phyloP scores from a whole-genome alignment of 2,329 filamentous ascomycete species.

The Colletotrichum orchidophilum region DNA sequence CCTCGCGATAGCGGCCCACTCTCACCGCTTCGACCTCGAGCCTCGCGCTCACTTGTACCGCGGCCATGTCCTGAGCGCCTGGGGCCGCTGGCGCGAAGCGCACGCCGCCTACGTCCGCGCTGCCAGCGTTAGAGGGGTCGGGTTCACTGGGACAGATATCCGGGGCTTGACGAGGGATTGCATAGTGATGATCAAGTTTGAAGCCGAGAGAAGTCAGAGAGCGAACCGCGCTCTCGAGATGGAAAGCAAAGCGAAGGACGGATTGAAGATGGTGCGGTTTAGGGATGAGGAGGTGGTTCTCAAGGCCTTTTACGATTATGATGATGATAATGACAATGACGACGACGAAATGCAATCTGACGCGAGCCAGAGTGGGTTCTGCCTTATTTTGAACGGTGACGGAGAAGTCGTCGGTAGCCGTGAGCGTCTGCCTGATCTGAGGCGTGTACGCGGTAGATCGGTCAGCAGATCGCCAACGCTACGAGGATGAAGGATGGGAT shows the following conservation, averaged over 20 bases:
- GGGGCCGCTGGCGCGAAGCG: constrained; percentile 37
- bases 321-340: not conserved
- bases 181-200: constrained; percentile 14
- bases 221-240: not conserved
- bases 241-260: not conserved
- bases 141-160: constrained; percentile 18
- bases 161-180: constrained; percentile 26
- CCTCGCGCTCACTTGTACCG: constrained; percentile 37
- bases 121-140: constrained; percentile 29
- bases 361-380: not conserved
- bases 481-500: too few species aligned
- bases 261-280: constrained; percentile 10
- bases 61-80: constrained; percentile 37
- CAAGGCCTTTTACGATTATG: not conserved
- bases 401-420: constrained; percentile 26
- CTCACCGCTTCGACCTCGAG: constrained; percentile 32
- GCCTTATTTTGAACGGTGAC: constrained; percentile 4
- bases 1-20: constrained; percentile 28
- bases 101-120: constrained; percentile 36
- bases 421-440: constrained; percentile 24
- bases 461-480: constrained; percentile 4
- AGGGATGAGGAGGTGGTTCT: not conserved
- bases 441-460: constrained; percentile 25
- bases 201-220: not conserved
- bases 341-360: not conserved